Conservation (phyloP, 306 rosid genomes). For the Pterocarpus santalinus region DNA sequence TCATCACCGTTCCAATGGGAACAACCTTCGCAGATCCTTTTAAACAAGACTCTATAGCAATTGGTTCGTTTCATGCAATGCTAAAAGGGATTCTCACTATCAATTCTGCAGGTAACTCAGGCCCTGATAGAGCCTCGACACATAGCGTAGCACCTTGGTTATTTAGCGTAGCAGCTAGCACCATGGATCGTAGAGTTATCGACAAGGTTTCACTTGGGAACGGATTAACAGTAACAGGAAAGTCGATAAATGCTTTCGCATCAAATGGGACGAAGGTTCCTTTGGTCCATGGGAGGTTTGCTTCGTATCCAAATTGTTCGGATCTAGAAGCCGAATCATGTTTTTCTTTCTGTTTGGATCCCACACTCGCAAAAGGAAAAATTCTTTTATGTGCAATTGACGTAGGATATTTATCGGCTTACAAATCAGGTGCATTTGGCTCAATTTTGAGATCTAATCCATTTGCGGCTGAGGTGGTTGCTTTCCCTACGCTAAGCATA, state of each 20-base stretch:
- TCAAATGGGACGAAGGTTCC: not conserved
- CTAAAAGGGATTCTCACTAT: constrained; percentile 51
- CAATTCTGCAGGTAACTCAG: constrained; percentile 51
- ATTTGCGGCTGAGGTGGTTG: not conserved
- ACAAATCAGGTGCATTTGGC: not conserved
- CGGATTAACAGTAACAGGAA: not conserved
- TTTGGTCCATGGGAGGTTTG: not conserved
- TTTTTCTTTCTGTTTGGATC: not conserved
- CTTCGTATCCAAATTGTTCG: not conserved
- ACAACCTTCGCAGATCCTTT: accelerated
- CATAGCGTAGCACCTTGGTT: constrained; percentile 46
- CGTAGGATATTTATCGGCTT: not conserved
- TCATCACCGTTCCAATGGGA: constrained; percentile 43
- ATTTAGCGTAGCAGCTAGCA: constrained; percentile 39
- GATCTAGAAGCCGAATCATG: not conserved
- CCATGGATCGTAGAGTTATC: not conserved
- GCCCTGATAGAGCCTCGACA: not conserved
- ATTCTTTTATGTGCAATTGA: not conserved
- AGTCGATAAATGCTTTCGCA: not conserved
- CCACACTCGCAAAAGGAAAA: not conserved
- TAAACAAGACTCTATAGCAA: not conserved
- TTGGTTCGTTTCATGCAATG: constrained; percentile 60
- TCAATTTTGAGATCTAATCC: not conserved
- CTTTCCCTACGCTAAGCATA: not conserved
- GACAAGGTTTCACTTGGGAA: constrained; percentile 26